Percentiles rank a stretch among this genome's conserved stretches.
These are phyloP conservation scores for Clitopilus passeckerianus DNA, from an alignment of 768 basidiomycete species.

Conservation along the genomic window DNA sequence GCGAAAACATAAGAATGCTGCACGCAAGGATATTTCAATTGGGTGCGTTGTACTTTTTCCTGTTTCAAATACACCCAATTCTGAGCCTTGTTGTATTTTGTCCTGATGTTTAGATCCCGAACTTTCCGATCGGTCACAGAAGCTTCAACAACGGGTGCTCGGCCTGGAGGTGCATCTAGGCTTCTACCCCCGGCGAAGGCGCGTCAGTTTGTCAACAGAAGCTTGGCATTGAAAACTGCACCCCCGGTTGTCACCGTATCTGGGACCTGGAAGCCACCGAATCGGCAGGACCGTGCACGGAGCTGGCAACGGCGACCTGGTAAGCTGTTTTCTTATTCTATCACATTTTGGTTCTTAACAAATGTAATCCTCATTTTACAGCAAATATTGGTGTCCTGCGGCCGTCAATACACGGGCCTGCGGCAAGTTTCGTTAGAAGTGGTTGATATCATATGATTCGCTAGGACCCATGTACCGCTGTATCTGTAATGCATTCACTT, in stretches of 20 bases:
- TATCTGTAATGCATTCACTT: too few relatives aligned
- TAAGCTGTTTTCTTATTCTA: slow-evolving; percentile 20
- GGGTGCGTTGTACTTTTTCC: slow-evolving; percentile 38
- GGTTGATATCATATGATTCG: slow-evolving; percentile 6
- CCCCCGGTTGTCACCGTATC: background rate
- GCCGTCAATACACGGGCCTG: slow-evolving; percentile 36
- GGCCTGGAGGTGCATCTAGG: slow-evolving; percentile 28
- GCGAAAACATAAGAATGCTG: slow-evolving; percentile 17
- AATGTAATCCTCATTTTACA: slow-evolving; percentile 15
- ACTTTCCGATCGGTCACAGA: slow-evolving; percentile 41
- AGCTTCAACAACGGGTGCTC: background rate
- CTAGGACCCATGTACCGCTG: too few relatives aligned
- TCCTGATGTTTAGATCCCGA: slow-evolving; percentile 34
- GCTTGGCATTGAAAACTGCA: slow-evolving; percentile 39
- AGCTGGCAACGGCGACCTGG: slow-evolving; percentile 61
- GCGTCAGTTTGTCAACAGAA: slow-evolving; percentile 47
- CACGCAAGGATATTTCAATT: slow-evolving; percentile 46
- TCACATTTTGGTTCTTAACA: too few relatives aligned
- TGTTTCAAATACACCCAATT: too few relatives aligned
- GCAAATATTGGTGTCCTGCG: slow-evolving; percentile 57
- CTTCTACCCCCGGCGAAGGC: slow-evolving; percentile 41
- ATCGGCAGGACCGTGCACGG: slow-evolving; percentile 26
- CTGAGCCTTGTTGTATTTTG: too few relatives aligned
- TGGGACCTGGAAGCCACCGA: background rate
- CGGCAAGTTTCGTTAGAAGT: slow-evolving; percentile 45